These are phyloP conservation scores for Ceratocystis colombiana DNA, from an alignment of 2,329 filamentous ascomycete species.

Conservation along the genomic window DNA sequence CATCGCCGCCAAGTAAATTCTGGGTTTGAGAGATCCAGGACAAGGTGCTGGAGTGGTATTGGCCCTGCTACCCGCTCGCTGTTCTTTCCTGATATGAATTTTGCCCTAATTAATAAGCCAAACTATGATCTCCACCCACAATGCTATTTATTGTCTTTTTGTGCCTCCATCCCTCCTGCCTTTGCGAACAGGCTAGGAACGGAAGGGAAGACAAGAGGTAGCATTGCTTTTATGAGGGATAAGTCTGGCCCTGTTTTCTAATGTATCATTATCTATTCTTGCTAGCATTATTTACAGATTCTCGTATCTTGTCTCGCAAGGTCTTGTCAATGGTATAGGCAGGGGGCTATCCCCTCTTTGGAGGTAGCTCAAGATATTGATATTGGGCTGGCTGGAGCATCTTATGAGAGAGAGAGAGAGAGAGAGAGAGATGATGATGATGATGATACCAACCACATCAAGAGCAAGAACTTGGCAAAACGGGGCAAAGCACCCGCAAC, in stretches of 20 bases:
- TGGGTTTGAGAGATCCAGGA: background rate
- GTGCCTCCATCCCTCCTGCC: background rate
- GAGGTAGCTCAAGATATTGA: background rate
- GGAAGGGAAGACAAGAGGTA: too few relatives aligned
- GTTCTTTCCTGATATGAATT: background rate
- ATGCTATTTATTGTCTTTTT: background rate
- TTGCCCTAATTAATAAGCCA: constrained; percentile 3
- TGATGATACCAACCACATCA: too few relatives aligned
- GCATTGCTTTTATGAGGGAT: background rate
- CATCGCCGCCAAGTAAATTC: background rate
- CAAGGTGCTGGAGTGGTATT: background rate
- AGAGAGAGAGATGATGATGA: too few relatives aligned
- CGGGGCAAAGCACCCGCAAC: background rate
- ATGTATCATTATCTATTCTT: background rate
- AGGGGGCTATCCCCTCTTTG: too few relatives aligned
- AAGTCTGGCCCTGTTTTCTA: background rate
- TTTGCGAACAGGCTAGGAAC: background rate
- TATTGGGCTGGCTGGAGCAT: too few relatives aligned
- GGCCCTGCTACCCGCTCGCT: background rate
- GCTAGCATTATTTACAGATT: background rate
- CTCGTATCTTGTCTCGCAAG: background rate
- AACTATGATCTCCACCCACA: background rate
- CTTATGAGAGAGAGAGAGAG: background rate
- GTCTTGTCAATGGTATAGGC: background rate
- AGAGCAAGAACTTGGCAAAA: background rate